Percentiles rank a stretch among this genome's conserved stretches.
phyloP scores from a whole-genome alignment of 805 yeast species.

The Wickerhamiella vanderwaltii region DNA sequence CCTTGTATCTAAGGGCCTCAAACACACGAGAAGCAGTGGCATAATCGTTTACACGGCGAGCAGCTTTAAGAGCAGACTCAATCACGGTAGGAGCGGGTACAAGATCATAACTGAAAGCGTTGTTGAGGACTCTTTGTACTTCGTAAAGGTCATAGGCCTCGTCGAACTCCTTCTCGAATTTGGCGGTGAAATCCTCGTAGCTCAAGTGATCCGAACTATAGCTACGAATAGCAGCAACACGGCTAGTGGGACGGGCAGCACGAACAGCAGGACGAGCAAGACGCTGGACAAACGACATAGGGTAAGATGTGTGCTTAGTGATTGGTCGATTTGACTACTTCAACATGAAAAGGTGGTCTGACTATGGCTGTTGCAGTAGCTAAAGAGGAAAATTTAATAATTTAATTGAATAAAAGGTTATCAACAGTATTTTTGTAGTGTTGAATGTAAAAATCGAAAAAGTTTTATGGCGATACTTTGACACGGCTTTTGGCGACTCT shows the following conservation, averaged over 20 bases:
- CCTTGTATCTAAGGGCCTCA: slow-evolving; percentile 90
- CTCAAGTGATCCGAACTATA: slow-evolving; percentile 16
- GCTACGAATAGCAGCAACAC: slow-evolving; percentile 12
- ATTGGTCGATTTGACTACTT: slow-evolving; percentile 10
- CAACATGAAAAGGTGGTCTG: too few species aligned
- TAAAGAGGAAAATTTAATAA: too few species aligned
- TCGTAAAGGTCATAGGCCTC: slow-evolving; percentile 80
- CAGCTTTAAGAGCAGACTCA: slow-evolving; percentile 91
- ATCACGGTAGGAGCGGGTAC: slow-evolving; percentile 96
- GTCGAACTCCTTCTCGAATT: slow-evolving; percentile 89
- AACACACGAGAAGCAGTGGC: slow-evolving; percentile 98
- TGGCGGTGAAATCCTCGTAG: slow-evolving; percentile 33
- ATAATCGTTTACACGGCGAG: slow-evolving; percentile 97
- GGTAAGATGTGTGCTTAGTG: slow-evolving; percentile 11
- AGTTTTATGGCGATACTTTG: too few species aligned
- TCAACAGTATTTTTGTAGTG: too few species aligned
- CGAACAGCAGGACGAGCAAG: slow-evolving; percentile 16
- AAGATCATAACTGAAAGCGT: slow-evolving; percentile 95
- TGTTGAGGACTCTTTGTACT: slow-evolving; percentile 90
- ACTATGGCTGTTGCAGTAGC: too few species aligned
- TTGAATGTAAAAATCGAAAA: too few species aligned
- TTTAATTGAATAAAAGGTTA: too few species aligned
- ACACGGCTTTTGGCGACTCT: too few species aligned
- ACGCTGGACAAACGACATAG: slow-evolving; percentile 13
- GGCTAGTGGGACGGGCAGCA: slow-evolving; percentile 12